A percentile compares a stretch with the other conserved stretches of the same genome.
phyloP scores from a whole-genome alignment of 495 filamentous ascomycete species.

The Halenospora varia region DNA sequence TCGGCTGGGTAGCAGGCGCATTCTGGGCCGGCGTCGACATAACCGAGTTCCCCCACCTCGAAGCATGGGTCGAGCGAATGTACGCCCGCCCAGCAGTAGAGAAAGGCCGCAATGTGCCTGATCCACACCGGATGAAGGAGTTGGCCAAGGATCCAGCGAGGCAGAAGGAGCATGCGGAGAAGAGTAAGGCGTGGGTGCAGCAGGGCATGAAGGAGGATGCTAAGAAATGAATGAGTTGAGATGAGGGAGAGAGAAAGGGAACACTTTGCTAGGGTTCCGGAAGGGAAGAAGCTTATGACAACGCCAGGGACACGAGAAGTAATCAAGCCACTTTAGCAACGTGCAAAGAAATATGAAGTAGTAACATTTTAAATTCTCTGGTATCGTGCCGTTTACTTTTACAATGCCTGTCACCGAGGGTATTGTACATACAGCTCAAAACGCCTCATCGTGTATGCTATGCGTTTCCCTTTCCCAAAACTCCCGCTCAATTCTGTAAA shows the following conservation, averaged over 20 bases:
- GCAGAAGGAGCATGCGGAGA: slow-evolving; percentile 48
- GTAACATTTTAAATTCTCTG: too few relatives aligned
- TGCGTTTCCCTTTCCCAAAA: neutral
- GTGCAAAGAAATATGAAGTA: too few relatives aligned
- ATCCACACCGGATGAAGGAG: slow-evolving; percentile 58
- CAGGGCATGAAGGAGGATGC: slow-evolving; percentile 57
- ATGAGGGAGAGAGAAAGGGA: neutral
- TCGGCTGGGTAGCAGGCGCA: slow-evolving; percentile 14
- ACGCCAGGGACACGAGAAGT: too few relatives aligned
- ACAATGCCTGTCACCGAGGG: neutral
- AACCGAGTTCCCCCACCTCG: slow-evolving; percentile 66
- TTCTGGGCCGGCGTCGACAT: slow-evolving; percentile 74
- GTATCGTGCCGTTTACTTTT: too few relatives aligned
- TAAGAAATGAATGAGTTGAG: slow-evolving; percentile 18
- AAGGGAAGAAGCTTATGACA: too few relatives aligned
- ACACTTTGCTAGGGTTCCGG: too few relatives aligned
- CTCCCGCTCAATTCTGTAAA: slow-evolving; percentile 14
- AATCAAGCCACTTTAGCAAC: too few relatives aligned
- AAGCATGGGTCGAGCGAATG: slow-evolving; percentile 65
- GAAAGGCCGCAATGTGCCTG: slow-evolving; percentile 77
- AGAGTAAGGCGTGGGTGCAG: slow-evolving; percentile 55
- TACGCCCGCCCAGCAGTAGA: slow-evolving; percentile 61
- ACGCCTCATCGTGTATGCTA: slow-evolving; percentile 31
- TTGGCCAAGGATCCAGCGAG: slow-evolving; percentile 36
- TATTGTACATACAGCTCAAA: neutral